phyloP scores from a whole-genome alignment of 2,329 filamentous ascomycete genomes.

The Dactylellina leptospora region DNA sequence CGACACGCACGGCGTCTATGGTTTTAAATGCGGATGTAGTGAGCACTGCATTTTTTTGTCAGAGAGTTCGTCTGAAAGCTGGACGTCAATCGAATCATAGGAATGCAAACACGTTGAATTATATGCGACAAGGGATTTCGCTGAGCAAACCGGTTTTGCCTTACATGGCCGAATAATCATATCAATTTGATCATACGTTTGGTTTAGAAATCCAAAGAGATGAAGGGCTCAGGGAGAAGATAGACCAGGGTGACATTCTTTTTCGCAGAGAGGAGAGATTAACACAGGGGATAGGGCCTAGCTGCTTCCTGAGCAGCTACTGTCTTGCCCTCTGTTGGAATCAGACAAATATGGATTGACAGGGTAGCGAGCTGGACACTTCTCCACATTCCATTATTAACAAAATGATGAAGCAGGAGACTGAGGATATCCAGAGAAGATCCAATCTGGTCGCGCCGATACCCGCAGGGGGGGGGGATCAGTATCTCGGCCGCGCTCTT shows the following conservation, averaged over 20 bases:
- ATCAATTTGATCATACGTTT: slow-evolving; percentile 9
- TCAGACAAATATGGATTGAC: slow-evolving; percentile 50
- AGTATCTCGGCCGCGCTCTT: slow-evolving; percentile 8
- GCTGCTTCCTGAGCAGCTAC: slow-evolving; percentile 24
- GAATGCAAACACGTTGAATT: slow-evolving; percentile 46
- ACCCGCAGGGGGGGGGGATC: slow-evolving; percentile 23
- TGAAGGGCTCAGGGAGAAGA: slow-evolving; percentile 11
- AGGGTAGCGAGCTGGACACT: slow-evolving; percentile 33
- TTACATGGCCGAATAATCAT: background rate
- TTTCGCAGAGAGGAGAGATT: slow-evolving; percentile 41
- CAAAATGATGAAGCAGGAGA: slow-evolving; percentile 46
- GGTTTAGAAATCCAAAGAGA: slow-evolving; percentile 7
- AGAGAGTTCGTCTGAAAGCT: slow-evolving; percentile 12
- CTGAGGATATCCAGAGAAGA: slow-evolving; percentile 12
- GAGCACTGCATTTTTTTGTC: too few species aligned
- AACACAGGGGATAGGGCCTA: slow-evolving; percentile 43
- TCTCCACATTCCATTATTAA: slow-evolving; percentile 50
- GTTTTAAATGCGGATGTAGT: slow-evolving; percentile 8
- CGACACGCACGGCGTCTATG: slow-evolving; percentile 39
- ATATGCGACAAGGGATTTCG: slow-evolving; percentile 17
- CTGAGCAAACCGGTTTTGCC: slow-evolving; percentile 22
- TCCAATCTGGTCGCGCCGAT: slow-evolving; percentile 29
- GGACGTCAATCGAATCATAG: slow-evolving; percentile 19
- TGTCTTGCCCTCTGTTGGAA: slow-evolving; percentile 30
- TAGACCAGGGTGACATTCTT: slow-evolving; percentile 48